These are phyloP conservation scores for Calocybe cyanea DNA, from an alignment of 768 basidiomycete genomes.

Conservation along the genomic window DNA sequence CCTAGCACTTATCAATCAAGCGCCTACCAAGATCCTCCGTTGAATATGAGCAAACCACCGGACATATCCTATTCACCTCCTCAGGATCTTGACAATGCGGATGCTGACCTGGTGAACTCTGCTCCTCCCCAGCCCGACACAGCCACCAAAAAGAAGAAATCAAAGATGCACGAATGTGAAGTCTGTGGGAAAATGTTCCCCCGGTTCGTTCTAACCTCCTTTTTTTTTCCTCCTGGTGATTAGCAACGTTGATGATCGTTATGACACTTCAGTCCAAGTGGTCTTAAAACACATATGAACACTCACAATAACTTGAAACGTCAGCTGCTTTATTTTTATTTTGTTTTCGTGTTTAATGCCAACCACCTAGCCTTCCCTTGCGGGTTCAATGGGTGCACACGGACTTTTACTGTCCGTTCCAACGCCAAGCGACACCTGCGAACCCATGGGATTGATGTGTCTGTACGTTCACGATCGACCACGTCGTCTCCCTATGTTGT, in stretches of 20 bases:
- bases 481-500: constrained; percentile 27
- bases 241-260: not conserved
- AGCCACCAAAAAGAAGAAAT: constrained; percentile 37
- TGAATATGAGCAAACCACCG: not conserved
- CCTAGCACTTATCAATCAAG: constrained; percentile 7
- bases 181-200: constrained; percentile 51
- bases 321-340: constrained; percentile 24
- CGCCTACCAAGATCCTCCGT: constrained; percentile 4
- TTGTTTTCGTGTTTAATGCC: constrained; percentile 2
- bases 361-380: constrained; percentile 44
- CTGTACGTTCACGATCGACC: constrained; percentile 5
- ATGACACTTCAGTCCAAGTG: constrained; percentile 47
- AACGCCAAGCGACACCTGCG: constrained; percentile 79
- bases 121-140: constrained; percentile 2
- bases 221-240: not conserved
- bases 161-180: constrained; percentile 52
- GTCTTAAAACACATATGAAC: constrained; percentile 56
- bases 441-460: constrained; percentile 55
- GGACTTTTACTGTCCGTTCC: constrained; percentile 73
- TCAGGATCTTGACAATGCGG: constrained; percentile 1
- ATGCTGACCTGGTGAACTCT: not conserved
- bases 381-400: constrained; percentile 54
- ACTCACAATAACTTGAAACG: constrained; percentile 51
- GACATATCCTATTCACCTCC: not conserved
- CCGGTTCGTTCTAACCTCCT: constrained; percentile 29